Evolutionary conservation across 2,329 filamentous ascomycete species (phyloP), one percentile per base, ranked within the genome.

Genomic region (Apiospora arundinis): DNA sequence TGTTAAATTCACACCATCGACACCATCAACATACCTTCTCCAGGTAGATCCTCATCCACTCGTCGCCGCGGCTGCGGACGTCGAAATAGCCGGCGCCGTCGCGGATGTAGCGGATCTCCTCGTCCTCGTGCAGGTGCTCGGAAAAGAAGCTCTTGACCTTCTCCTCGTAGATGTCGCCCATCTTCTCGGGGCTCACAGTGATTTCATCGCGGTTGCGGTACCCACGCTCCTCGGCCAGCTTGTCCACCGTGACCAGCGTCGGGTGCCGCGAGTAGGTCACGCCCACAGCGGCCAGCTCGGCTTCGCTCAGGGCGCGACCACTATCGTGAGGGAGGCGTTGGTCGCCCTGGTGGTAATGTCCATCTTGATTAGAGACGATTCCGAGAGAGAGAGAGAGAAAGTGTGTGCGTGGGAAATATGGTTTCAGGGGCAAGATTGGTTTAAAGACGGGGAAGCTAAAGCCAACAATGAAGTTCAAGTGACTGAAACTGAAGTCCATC

Each of bases 171-270:
- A 91, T 84, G 49, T 90, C 92, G 71, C 94, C 95, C 92, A 98
- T 94, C 74, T 91, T 92, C 74, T 91, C 86, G 0, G 95, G 95
- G 9, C 94, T 97, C 28, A 99, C 93, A 72, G 90, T 93, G 81
- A 98, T 93, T 83, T 97, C 92, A 85, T 99, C 96, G 71, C 95
- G 93, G 86, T 98, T 98, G 85, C 93, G 95, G 88, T 99, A 98
- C 77, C 89, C 88, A 72, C 95, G 92, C 75, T 92, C 85, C 4
- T 82, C 76, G 2, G 96, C 95, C 63, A 99, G 89, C 60, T 84
- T 81, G 81, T 98, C 88, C 52, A 98, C 95, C 37, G 86, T 86
- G 44, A 86, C 83, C 67, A 95, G 80, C 45, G 89, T 84, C 16
- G 91, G 85, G 76, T 93, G 89, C 79, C 88, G 86, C 81, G 90